Evolutionary conservation across 768 basidiomycete species (phyloP), one percentile per base, ranked within the genome.

Genomic region (Pleurotus cornucopiae): DNA sequence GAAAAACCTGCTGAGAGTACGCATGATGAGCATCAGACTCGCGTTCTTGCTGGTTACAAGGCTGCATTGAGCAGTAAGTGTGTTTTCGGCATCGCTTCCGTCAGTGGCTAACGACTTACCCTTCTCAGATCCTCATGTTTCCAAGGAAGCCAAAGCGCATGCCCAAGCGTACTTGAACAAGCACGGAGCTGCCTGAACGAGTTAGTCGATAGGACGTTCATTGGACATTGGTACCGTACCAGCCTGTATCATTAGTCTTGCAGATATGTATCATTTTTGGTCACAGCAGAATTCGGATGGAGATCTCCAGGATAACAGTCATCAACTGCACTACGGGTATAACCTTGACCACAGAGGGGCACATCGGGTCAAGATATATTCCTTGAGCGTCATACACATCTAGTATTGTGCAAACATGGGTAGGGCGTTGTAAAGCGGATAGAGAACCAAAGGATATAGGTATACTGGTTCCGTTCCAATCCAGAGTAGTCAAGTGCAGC

Each of bases 21-120:
- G 0, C 68, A 62, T 0, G 71, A 76, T 59, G 72, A 77, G 59
- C 80, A 82, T 53, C 57, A 69, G 48, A 73, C 62, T 2, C 79
- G 75, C 34, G 80, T 84, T 40, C 62, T 80, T 5, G 82, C 73
- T 0, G 82, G 82, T 6, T 82, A 82, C 65, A 84, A 84, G 58
- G 81, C 83, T 30, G 75, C 82, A 1, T 62, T 84, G 1, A 60
- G 66, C 47, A 84, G 82, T 82, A 58, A 46, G 76, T 46, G 23
- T 9, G 6, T 26, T 9, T 30, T 30, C 6, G 4, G 0, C 49
- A 1, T 14, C 6, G 6, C 21, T 16, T 13, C 6, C 38, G 2
- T 26, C 53, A 63, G 51, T 66, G 44, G 5, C 40, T 2, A 11
- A 9, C 11, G n/a, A 43, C 14, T 3, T 20, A 40, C 11, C 5